Evolutionary conservation across 352 stramenopile genomes (phyloP), one percentile per base, ranked within the genome.

Genomic region (Hyaloperonospora brassicae): DNA sequence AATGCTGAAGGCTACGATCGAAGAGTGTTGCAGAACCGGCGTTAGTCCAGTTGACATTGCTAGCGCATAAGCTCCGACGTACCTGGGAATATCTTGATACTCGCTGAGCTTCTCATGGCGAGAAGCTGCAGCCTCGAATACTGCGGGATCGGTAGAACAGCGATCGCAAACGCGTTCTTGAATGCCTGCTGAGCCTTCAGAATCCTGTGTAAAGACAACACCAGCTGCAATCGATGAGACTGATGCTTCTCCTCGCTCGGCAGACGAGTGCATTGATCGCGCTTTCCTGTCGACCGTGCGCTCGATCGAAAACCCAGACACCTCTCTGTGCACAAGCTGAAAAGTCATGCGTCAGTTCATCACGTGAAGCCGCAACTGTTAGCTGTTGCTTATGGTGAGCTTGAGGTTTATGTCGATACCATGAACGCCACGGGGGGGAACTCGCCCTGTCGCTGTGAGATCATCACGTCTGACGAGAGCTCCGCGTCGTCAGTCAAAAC

Each of bases 361-460:
- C 0, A 31, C 39, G 23, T 44, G 14, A 21, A 17, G 21, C 39
- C 2, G n/a, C 39, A 44, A 13, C 21, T 11, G 14, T 42, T 11
- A 42, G 8, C 2, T 44, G 2, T 44, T 42, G 12, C 5, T 42
- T 21, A 52, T 4, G 11, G 52, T n/a, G 36, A 21, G 23, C n/a
- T 12, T 21, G 21, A 40, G 36, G 22, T 21, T 23, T 34, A 8
- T 34, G 0, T 48, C 11, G 13, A 9, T 40, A 86, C 79, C 70
- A 84, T 81, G 52, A 87, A 89, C 7, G 79, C 76, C 3, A 86
- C 73, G 9, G 79, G 76, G 24, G 79, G 76, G 42, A 81, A 89
- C 45, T 75, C 68, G 13, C 68, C 68, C 52, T 86, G 85, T 39
- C 66, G 68, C 63, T 89, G 79, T 42, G 79, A 85, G 25, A 89